Conservation (phyloP, 2,329 filamentous ascomycete species). For the Tympanopsis confertula region DNA sequence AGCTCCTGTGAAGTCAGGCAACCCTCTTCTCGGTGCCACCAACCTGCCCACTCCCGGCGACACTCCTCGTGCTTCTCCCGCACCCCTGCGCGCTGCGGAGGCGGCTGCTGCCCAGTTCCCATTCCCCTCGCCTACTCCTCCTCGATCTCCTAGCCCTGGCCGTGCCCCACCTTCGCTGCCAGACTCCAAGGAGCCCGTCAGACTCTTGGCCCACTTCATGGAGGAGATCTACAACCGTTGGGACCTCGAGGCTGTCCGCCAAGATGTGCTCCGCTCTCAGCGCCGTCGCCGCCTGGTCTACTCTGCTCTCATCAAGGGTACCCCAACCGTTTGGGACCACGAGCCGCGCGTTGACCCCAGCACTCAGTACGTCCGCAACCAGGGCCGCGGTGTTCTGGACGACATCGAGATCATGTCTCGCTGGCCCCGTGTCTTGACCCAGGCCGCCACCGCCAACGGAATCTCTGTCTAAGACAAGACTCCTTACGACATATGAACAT, state of each 20-base stretch:
- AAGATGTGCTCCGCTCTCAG: constrained; percentile 65
- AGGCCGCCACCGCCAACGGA: constrained; percentile 15
- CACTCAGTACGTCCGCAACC: constrained; percentile 11
- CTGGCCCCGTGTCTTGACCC: constrained; percentile 23
- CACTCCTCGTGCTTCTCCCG: not conserved
- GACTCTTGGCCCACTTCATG: constrained; percentile 53
- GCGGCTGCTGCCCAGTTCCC: no score
- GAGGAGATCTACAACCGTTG: constrained; percentile 65
- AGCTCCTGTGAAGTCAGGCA: not conserved
- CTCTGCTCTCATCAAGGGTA: constrained; percentile 65
- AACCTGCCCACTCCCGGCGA: not conserved
- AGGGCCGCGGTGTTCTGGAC: constrained; percentile 24
- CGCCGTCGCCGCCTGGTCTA: constrained; percentile 69
- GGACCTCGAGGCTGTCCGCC: constrained; percentile 70
- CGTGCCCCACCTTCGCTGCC: constrained; percentile 18
- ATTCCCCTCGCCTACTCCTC: not conserved
- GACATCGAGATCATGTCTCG: constrained; percentile 26
- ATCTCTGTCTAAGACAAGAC: no score
- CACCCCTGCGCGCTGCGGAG: not conserved
- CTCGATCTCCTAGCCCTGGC: constrained; percentile 15
- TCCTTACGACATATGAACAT: no score
- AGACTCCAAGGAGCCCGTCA: constrained; percentile 30
- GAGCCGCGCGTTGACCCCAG: constrained; percentile 35
- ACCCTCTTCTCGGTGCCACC: no score
- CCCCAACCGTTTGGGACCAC: constrained; percentile 76